phyloP scores from a whole-genome alignment of 2,329 filamentous ascomycete genomes.

The Claviceps fusiformis region DNA sequence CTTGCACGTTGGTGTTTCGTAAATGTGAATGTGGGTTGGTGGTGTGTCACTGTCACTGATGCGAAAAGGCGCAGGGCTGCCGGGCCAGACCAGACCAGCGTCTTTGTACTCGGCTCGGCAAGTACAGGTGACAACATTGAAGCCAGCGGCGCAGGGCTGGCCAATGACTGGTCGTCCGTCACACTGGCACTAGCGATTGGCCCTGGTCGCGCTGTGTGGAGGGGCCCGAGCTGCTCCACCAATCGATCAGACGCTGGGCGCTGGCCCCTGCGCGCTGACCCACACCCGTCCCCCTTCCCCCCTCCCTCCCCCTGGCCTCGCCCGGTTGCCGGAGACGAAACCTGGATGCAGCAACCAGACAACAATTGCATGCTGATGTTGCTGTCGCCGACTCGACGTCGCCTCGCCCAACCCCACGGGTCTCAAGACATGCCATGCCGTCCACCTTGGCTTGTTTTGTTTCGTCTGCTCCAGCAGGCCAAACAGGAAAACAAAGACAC shows the following conservation, averaged over 20 bases:
- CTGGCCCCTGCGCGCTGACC: too few species aligned
- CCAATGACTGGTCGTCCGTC: background rate
- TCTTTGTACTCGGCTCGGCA: too few species aligned
- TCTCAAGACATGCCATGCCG: slow-evolving; percentile 2
- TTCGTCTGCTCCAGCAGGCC: slow-evolving; percentile 2
- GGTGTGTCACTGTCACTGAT: too few species aligned
- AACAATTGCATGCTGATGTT: too few species aligned
- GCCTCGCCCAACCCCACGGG: background rate
- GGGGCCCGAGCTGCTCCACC: background rate
- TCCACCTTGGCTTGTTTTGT: slow-evolving; percentile 2
- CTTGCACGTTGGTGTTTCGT: too few species aligned
- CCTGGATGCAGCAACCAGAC: too few species aligned
- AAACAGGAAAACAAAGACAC: background rate
- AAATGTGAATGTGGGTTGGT: too few species aligned
- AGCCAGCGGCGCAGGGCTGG: background rate
- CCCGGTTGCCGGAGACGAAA: background rate
- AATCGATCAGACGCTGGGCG: background rate
- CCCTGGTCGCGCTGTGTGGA: background rate
- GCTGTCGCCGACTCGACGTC: too few species aligned
- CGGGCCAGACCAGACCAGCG: too few species aligned
- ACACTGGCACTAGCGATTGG: background rate
- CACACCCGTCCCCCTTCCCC: too few species aligned
- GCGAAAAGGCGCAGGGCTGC: too few species aligned
- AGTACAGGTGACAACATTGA: background rate
- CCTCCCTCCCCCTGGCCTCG: too few species aligned